Evolutionary conservation across 768 basidiomycete genomes (phyloP).

Genomic region (Auriscalpium microsporum): DNA sequence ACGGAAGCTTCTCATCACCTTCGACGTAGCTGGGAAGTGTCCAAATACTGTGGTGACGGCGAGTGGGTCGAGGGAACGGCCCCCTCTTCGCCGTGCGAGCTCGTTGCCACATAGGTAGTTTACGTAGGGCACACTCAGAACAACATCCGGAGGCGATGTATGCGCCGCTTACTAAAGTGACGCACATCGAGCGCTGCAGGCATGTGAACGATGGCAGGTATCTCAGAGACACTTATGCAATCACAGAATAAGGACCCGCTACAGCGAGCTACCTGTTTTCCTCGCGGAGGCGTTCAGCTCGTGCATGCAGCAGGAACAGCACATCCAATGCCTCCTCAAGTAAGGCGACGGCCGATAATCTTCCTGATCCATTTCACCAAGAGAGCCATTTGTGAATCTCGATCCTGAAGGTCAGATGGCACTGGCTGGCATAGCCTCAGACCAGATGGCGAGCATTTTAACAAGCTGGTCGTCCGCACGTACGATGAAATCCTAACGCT

Average conservation of each 20-base stretch:
- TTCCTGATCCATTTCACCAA: conserved; percentile 83
- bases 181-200: conserved; percentile 67
- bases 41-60: too few relatives aligned
- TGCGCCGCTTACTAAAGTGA: conserved; percentile 69
- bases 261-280: conserved; percentile 79
- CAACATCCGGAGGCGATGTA: neutral
- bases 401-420: neutral
- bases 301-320: conserved; percentile 86
- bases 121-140: too few relatives aligned
- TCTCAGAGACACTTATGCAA: conserved; percentile 43
- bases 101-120: too few relatives aligned
- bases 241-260: conserved; percentile 86
- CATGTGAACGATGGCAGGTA: neutral
- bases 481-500: too few relatives aligned
- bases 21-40: too few relatives aligned
- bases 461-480: too few relatives aligned
- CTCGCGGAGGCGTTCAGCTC: conserved; percentile 84
- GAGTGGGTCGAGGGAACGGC: too few relatives aligned
- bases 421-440: conserved; percentile 83
- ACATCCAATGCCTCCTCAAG: conserved; percentile 83
- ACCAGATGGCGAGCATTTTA: conserved; percentile 77
- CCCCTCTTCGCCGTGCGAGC: too few relatives aligned
- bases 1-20: too few relatives aligned
- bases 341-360: conserved; percentile 74
- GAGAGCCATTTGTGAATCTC: conserved; percentile 35